These are phyloP conservation scores for Cladosporium sp. DNA, from an alignment of 2,329 filamentous ascomycete species.

Conservation along the genomic window DNA sequence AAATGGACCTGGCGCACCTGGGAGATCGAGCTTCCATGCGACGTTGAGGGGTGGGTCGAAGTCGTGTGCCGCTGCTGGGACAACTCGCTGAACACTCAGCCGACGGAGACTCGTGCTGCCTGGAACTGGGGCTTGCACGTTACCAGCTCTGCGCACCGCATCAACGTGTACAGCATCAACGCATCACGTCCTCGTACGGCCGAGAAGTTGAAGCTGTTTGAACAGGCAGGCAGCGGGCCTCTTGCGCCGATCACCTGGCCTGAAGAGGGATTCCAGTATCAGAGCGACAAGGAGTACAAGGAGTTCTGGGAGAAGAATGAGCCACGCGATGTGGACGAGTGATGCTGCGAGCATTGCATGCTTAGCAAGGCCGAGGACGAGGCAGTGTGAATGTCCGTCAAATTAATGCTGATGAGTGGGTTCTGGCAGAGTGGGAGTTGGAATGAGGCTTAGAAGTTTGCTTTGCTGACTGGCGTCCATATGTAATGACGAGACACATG, in stretches of 20 bases:
- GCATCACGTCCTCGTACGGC: constrained; percentile 27
- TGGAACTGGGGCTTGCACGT: constrained; percentile 47
- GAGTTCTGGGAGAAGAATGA: constrained; percentile 30
- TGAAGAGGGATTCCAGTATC: constrained; percentile 25
- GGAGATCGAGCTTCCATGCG: constrained; percentile 53
- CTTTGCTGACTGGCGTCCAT: background rate
- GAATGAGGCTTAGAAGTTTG: background rate
- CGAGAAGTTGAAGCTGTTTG: constrained; percentile 28
- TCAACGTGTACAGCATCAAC: constrained; percentile 36
- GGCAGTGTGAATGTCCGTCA: too few species aligned
- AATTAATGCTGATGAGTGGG: too few species aligned
- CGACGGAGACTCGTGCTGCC: constrained; percentile 49
- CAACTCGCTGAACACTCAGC: constrained; percentile 59
- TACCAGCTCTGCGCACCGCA: constrained; percentile 36
- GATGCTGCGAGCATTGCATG: background rate
- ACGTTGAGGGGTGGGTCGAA: constrained; percentile 60
- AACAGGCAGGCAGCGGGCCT: constrained; percentile 26
- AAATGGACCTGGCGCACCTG: constrained; percentile 56
- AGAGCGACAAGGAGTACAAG: constrained; percentile 30
- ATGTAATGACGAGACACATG: background rate
- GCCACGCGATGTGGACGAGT: constrained; percentile 21
- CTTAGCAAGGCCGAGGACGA: too few species aligned
- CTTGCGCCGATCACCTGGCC: constrained; percentile 33
- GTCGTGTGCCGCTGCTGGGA: constrained; percentile 59
- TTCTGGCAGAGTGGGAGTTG: too few species aligned